phyloP scores from a whole-genome alignment of 2,329 filamentous ascomycete species.

The Diplodia seriata region DNA sequence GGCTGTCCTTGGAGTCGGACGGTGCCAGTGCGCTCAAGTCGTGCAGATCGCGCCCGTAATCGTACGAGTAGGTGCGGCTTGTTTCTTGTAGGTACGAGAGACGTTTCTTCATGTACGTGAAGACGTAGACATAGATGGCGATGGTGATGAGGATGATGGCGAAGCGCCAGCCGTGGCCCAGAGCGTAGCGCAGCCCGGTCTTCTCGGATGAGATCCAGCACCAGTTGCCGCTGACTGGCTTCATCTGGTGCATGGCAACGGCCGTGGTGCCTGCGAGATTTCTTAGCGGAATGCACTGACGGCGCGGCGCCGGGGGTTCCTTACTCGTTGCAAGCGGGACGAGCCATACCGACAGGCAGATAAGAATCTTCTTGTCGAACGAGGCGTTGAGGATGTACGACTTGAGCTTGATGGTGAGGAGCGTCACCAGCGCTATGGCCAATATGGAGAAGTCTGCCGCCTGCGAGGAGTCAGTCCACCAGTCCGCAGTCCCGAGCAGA shows the following conservation, averaged over 20 bases:
- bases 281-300: constrained; percentile 1
- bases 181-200: constrained; percentile 51
- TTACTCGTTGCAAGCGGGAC: constrained; percentile 50
- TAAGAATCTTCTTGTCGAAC: constrained; percentile 41
- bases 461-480: constrained; percentile 30
- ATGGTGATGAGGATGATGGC: constrained; percentile 52
- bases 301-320: neutral
- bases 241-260: constrained; percentile 38
- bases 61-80: constrained; percentile 22
- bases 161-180: constrained; percentile 57
- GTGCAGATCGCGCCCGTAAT: constrained; percentile 25
- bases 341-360: constrained; percentile 52
- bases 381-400: constrained; percentile 45
- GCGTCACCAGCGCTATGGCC: constrained; percentile 54
- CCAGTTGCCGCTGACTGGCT: constrained; percentile 57
- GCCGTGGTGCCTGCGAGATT: constrained; percentile 16
- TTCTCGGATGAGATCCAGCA: constrained; percentile 54
- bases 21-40: constrained; percentile 1
- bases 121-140: constrained; percentile 55
- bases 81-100: constrained; percentile 25
- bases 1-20: constrained; percentile 1
- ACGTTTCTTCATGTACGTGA: constrained; percentile 42
- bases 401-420: constrained; percentile 50
- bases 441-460: constrained; percentile 52
- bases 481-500: neutral